These are phyloP conservation scores for Saitozyma sp. DNA, from an alignment of 768 basidiomycete genomes.

Conservation along the genomic window DNA sequence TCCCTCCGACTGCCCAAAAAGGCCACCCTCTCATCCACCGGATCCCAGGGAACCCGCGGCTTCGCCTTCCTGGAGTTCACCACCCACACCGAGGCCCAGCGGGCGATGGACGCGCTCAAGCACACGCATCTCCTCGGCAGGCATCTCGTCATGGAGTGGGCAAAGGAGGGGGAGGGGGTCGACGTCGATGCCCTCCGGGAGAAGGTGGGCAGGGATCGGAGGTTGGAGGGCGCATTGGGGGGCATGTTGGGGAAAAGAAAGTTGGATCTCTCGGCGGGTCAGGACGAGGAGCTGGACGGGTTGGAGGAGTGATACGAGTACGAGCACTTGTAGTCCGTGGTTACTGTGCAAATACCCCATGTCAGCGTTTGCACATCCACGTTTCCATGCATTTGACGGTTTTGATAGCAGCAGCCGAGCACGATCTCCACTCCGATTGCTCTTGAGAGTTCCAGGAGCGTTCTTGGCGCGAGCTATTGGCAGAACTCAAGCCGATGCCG, in stretches of 20 bases:
- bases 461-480: no score
- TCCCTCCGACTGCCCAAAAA: conserved; percentile 90
- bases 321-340: no score
- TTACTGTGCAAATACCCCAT: no score
- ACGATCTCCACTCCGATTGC: no score
- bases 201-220: conserved; percentile 72
- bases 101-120: conserved; percentile 77
- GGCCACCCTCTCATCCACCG: conserved; percentile 71
- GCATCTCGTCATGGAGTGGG: conserved; percentile 94
- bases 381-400: no score
- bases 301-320: conserved; percentile 20
- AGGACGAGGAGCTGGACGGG: conserved; percentile 38
- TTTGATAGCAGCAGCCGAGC: no score
- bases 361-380: no score
- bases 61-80: conserved; percentile 97
- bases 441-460: no score
- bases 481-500: no score
- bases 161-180: conserved; percentile 63
- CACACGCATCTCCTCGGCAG: conserved; percentile 95
- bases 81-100: conserved; percentile 83
- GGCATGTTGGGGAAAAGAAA: conserved; percentile 41
- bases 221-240: conserved; percentile 36
- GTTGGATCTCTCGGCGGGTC: conserved; percentile 34
- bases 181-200: conserved; percentile 73
- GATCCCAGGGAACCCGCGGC: conserved; percentile 60